Evolutionary conservation across 2,329 filamentous ascomycete genomes (phyloP), one percentile per base, ranked within the genome.

Genomic region (Myriosclerotinia scirpicola): DNA sequence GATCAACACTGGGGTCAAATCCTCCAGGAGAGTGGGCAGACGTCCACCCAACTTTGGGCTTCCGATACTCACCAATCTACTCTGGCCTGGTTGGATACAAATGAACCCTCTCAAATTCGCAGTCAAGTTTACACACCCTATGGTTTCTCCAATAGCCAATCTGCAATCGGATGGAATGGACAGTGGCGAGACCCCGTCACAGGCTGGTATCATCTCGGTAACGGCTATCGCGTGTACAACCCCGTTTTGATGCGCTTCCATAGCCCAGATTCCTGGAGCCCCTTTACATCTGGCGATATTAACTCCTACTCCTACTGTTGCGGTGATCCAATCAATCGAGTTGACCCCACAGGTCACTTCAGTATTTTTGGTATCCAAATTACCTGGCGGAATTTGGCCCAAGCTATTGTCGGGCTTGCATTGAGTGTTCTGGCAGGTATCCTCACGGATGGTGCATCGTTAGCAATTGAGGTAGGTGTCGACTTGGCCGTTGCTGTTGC

Each of bases 381-480:
- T 17, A 55, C 36, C 12, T 55, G 36, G 54, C 34, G 54, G 15
- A 22, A 55, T 26, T 22, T 40, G n/a, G 54, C 54, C 20, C 54
- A 40, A 40, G 54, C 36, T 40, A 26, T 55, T 14, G 54, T 55
- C 12, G 34, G 54, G 22, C 22, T 55, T 17, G 54, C 54, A 14
- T 22, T 40, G 36, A 55, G 54, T 55, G 34, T 55, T 55, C 14
- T 55, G n/a, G 54, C 54, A 40, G 54, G 54, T 26, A 55, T 54
- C 11, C 52, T 54, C 17, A 54, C 52, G 9, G 52, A 54, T 12
- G 52, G 52, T 40, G 54, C 54, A 12, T 55, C 54, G 12, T 5
- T 40, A 2, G 34, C 34, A 55, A 40, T 55, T 12, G 54, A 55
- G 15, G 20, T 26, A 12, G 54, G 36, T 8, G 34, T 55, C 12